Evolutionary conservation across 371 early-diverging fungal species (phyloP).

Genomic region (Nematocida sp.): DNA sequence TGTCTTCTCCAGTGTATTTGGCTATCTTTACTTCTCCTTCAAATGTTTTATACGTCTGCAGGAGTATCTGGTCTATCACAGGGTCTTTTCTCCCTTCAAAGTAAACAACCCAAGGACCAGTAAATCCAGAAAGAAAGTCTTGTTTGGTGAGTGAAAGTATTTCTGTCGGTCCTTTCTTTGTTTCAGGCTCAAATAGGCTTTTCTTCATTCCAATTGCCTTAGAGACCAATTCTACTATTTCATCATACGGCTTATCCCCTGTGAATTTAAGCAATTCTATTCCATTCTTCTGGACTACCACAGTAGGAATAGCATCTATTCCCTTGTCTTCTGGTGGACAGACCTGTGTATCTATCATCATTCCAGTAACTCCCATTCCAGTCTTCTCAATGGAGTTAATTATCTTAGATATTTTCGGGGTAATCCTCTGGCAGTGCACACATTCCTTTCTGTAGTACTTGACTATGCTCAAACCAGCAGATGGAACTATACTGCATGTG

Average conservation of each 20-base stretch:
- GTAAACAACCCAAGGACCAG: constrained; percentile 65
- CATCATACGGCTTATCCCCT: constrained; percentile 22
- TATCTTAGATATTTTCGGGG: constrained; percentile 58
- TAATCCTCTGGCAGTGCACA: constrained; percentile 57
- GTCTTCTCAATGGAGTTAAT: constrained; percentile 46
- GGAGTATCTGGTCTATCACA: constrained; percentile 46
- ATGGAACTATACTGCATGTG: constrained; percentile 19
- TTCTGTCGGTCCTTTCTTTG: constrained; percentile 18
- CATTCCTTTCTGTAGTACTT: constrained; percentile 61
- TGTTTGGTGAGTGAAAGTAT: constrained; percentile 48
- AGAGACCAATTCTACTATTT: constrained; percentile 15
- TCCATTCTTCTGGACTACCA: constrained; percentile 55
- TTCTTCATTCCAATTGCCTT: constrained; percentile 26
- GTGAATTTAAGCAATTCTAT: constrained; percentile 54
- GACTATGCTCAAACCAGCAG: constrained; percentile 32
- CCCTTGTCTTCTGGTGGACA: constrained; percentile 53
- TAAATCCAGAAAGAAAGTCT: constrained; percentile 64
- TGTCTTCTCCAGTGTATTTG: constrained; percentile 53
- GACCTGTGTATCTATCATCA: constrained; percentile 57
- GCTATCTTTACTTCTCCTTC: constrained; percentile 60
- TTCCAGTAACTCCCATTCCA: constrained; percentile 39
- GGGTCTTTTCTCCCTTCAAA: constrained; percentile 59
- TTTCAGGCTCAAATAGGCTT: constrained; percentile 41
- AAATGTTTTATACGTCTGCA: constrained; percentile 57
- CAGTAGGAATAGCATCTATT: constrained; percentile 60